A percentile compares a stretch with the other conserved stretches of the same genome.
Evolutionary conservation across 202 grass and related monocot species (phyloP).

Genomic region (Digitaria exilis): DNA sequence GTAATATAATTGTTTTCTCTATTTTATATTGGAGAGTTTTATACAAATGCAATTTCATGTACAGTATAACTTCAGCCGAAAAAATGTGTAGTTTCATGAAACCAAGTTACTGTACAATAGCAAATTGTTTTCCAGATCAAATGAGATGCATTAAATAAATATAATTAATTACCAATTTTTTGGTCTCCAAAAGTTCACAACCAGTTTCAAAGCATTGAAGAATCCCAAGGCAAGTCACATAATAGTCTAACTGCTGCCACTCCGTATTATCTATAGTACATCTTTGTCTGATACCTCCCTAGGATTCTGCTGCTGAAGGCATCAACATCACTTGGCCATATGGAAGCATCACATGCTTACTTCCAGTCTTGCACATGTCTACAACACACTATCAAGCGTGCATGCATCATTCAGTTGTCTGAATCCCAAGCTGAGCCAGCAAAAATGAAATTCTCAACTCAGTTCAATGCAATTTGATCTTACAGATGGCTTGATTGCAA

Average conservation of each 20-base stretch:
- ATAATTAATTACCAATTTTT: not conserved
- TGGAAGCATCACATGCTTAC: conserved; percentile 34
- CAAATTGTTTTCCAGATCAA: not conserved
- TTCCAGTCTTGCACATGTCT: conserved; percentile 21
- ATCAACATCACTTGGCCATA: conserved; percentile 18
- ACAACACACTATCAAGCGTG: conserved; percentile 12
- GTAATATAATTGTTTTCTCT: not conserved
- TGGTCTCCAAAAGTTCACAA: not conserved
- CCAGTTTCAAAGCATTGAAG: conserved; percentile 1
- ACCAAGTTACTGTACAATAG: not conserved
- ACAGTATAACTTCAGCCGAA: not conserved
- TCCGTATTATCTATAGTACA: conserved; percentile 12
- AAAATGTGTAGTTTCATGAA: not conserved
- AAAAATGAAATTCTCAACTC: conserved; percentile 20
- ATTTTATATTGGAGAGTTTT: not conserved
- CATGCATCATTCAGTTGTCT: not conserved
- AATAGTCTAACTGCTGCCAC: conserved; percentile 11
- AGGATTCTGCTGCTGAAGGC: conserved; percentile 45
- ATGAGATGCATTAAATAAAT: not conserved
- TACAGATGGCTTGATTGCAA: conserved; percentile 25
- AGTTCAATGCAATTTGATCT: conserved; percentile 14
- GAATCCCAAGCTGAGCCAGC: not conserved
- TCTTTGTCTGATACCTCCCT: conserved; percentile 40
- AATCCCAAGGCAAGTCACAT: conserved; percentile 15
- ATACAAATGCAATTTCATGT: not conserved